These are phyloP conservation scores for Penicillium sp. DNA, from an alignment of 2,329 filamentous ascomycete genomes.

Conservation along the genomic window DNA sequence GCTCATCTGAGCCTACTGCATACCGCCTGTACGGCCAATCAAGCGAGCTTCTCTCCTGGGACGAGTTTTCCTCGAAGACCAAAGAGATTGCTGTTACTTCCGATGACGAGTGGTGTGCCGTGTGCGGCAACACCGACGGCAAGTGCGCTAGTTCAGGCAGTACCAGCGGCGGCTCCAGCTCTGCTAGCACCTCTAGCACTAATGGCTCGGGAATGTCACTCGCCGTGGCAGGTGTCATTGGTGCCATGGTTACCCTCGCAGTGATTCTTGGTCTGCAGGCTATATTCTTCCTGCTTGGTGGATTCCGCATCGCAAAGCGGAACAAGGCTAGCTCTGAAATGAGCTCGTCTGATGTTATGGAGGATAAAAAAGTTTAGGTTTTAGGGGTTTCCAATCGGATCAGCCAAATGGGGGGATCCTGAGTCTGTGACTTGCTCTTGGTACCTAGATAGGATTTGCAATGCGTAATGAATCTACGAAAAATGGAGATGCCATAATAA, in stretches of 20 bases:
- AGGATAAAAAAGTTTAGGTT: constrained; percentile 18
- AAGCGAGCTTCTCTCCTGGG: constrained; percentile 55
- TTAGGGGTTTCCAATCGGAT: background rate
- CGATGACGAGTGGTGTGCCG: constrained; percentile 60
- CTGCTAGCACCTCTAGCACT: constrained; percentile 13
- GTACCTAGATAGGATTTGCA: background rate
- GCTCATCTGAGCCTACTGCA: constrained; percentile 38
- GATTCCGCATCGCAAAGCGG: constrained; percentile 53
- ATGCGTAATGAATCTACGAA: constrained; percentile 7
- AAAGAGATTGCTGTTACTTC: constrained; percentile 57
- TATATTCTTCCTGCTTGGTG: constrained; percentile 47
- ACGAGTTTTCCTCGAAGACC: constrained; percentile 57
- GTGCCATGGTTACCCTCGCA: constrained; percentile 58
- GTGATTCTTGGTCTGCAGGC: constrained; percentile 53
- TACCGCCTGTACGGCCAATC: constrained; percentile 56
- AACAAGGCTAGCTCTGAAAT: constrained; percentile 19
- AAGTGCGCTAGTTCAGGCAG: constrained; percentile 47
- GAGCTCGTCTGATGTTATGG: constrained; percentile 5
- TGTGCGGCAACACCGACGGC: constrained; percentile 64
- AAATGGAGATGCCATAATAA: constrained; percentile 6
- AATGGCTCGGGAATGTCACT: constrained; percentile 48
- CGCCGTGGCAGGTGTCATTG: constrained; percentile 71
- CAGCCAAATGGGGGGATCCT: background rate
- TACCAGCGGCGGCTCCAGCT: constrained; percentile 21
- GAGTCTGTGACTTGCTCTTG: constrained; percentile 6